These are phyloP conservation scores for Psophocarpus tetragonolobus DNA, from an alignment of 306 rosid species.

Conservation along the genomic window DNA sequence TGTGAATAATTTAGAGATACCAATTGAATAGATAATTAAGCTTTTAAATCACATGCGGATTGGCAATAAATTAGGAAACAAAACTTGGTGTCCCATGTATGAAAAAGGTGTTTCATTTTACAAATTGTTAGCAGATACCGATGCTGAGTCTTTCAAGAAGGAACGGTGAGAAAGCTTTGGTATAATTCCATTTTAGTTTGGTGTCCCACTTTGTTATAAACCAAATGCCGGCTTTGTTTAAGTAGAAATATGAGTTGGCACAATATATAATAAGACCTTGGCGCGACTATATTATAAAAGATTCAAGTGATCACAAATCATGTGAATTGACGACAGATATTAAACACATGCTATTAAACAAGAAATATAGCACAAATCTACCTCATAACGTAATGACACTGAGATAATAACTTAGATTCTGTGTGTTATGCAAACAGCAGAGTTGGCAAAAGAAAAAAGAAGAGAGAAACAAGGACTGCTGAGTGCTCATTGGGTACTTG, in stretches of 20 bases:
- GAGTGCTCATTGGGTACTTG: slow-evolving; percentile 1
- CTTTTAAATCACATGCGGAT: slow-evolving; percentile 12
- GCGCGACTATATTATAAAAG: slow-evolving; percentile 14
- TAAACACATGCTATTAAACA: slow-evolving; percentile 36
- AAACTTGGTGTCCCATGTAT: slow-evolving; percentile 23
- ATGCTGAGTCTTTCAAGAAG: slow-evolving; percentile 36
- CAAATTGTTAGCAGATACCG: slow-evolving; percentile 15
- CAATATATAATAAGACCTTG: slow-evolving; percentile 25
- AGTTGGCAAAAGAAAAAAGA: slow-evolving; percentile 16
- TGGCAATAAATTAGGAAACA: slow-evolving; percentile 25
- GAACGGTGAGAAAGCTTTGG: slow-evolving; percentile 30
- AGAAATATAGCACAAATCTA: slow-evolving; percentile 28
- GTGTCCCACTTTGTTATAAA: slow-evolving; percentile 28
- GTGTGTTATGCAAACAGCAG: background rate
- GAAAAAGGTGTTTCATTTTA: slow-evolving; percentile 27
- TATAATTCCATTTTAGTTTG: slow-evolving; percentile 35
- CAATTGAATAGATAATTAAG: background rate
- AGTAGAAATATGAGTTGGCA: slow-evolving; percentile 51
- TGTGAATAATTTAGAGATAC: slow-evolving; percentile 16
- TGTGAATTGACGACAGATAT: slow-evolving; percentile 43
- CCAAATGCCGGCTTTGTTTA: slow-evolving; percentile 27
- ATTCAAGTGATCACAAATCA: slow-evolving; percentile 32
- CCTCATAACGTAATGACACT: background rate
- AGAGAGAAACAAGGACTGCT: background rate
- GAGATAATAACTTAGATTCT: slow-evolving; percentile 5